Percentiles rank a stretch among this genome's conserved stretches.
Evolutionary conservation across 768 basidiomycete species (phyloP).

Genomic region (Amanita thiersii): DNA sequence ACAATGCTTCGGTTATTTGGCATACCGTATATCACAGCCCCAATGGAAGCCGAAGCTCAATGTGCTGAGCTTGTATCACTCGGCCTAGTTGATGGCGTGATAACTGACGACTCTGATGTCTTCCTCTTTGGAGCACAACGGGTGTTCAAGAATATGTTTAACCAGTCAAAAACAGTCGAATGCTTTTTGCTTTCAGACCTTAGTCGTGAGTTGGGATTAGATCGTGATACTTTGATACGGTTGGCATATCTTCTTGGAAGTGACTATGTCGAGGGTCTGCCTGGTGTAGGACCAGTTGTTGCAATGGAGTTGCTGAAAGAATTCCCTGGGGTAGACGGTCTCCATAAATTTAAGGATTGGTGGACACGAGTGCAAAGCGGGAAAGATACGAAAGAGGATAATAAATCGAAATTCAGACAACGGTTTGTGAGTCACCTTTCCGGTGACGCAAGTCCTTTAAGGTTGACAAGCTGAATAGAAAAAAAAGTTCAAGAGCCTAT

Average conservation of each 20-base stretch:
- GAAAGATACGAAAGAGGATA: slow-evolving; percentile 71
- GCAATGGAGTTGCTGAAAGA: slow-evolving; percentile 94
- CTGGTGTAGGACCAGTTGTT: slow-evolving; percentile 90
- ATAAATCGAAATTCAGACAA: slow-evolving; percentile 66
- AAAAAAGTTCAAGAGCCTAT: slow-evolving; percentile 80
- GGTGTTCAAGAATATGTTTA: slow-evolving; percentile 99
- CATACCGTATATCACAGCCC: slow-evolving; percentile 96
- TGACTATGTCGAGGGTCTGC: slow-evolving; percentile 91
- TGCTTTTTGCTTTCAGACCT: slow-evolving; percentile 86
- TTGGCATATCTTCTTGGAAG: slow-evolving; percentile 94
- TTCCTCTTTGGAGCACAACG: slow-evolving; percentile 94
- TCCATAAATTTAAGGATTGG: slow-evolving; percentile 88
- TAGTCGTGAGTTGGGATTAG: slow-evolving; percentile 78
- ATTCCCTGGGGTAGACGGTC: slow-evolving; percentile 79
- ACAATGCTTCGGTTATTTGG: slow-evolving; percentile 89
- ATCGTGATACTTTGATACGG: slow-evolving; percentile 77
- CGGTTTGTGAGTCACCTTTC: slow-evolving; percentile 63
- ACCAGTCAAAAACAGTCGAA: slow-evolving; percentile 97
- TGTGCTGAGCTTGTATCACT: slow-evolving; percentile 87
- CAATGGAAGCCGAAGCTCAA: slow-evolving; percentile 99
- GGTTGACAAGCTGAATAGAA: slow-evolving; percentile 61
- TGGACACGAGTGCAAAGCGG: slow-evolving; percentile 92
- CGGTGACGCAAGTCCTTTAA: background rate
- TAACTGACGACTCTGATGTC: slow-evolving; percentile 98
- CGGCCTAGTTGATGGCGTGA: slow-evolving; percentile 90